Conservation (phyloP, 345 rosid genomes). For the Sonneratia alba region DNA sequence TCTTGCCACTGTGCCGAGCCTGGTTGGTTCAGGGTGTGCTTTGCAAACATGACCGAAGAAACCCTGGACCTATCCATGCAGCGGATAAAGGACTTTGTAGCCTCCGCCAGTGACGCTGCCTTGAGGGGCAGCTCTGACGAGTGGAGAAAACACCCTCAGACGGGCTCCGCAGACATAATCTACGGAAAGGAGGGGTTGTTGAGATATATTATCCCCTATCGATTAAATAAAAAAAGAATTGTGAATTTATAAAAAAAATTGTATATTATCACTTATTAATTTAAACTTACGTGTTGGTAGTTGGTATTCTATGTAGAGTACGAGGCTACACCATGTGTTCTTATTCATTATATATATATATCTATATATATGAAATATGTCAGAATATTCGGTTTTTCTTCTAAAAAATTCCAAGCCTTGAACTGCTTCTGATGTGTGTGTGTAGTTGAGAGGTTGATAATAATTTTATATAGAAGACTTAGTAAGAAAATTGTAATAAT, state of each 20-base stretch:
- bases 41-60: constrained; percentile 50
- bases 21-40: constrained; percentile 89
- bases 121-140: constrained; percentile 1
- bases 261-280: no score
- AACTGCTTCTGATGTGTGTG: no score
- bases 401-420: neutral
- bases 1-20: constrained; percentile 86
- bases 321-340: no score
- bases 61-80: constrained; percentile 43
- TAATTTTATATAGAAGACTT: no score
- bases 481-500: no score
- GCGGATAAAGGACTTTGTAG: constrained; percentile 39
- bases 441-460: no score
- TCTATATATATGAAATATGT: neutral
- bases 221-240: no score
- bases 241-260: no score
- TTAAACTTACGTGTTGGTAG: no score
- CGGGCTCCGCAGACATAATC: neutral
- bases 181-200: neutral
- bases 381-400: neutral
- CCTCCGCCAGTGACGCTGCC: neutral
- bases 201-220: no score
- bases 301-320: no score
- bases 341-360: no score
- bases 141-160: neutral